A percentile compares a stretch with the other conserved stretches of the same genome.
Conservation (phyloP, 202 grass and related monocot species). For the Musa balbisiana region DNA sequence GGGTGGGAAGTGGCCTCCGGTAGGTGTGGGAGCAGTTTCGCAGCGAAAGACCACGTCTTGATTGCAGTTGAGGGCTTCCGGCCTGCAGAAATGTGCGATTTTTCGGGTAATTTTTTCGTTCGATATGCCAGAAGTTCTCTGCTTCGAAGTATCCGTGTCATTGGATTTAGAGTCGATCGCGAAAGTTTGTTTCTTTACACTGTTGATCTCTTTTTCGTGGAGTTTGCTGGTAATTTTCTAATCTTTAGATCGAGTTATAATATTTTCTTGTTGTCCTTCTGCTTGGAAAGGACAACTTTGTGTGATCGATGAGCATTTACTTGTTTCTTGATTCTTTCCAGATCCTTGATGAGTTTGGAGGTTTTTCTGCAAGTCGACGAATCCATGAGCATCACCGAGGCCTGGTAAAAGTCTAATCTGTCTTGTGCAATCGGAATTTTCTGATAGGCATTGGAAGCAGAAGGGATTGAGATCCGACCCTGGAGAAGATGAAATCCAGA, state of each 20-base stretch:
- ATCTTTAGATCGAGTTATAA: no score
- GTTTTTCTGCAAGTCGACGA: no score
- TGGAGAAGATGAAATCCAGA: constrained; percentile 50
- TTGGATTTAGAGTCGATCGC: not conserved
- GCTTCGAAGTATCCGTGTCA: not conserved
- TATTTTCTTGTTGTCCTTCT: no score
- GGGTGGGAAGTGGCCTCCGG: not conserved
- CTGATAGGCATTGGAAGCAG: not conserved
- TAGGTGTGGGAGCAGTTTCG: not conserved
- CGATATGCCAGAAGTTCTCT: not conserved
- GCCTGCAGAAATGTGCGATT: not conserved
- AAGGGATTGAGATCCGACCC: not conserved
- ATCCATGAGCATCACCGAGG: no score
- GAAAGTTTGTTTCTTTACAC: not conserved
- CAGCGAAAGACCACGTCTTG: not conserved
- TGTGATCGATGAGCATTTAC: no score
- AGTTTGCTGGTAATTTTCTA: no score
- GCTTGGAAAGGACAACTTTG: no score
- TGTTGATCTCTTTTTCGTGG: not conserved
- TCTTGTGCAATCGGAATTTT: not conserved
- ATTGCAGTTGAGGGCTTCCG: not conserved
- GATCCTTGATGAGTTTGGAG: no score
- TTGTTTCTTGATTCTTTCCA: no score
- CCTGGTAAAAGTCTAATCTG: not conserved
- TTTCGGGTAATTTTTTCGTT: not conserved